phyloP scores from a whole-genome alignment of 1,139 yeast genomes.

The Kodamaea ohmeri region DNA sequence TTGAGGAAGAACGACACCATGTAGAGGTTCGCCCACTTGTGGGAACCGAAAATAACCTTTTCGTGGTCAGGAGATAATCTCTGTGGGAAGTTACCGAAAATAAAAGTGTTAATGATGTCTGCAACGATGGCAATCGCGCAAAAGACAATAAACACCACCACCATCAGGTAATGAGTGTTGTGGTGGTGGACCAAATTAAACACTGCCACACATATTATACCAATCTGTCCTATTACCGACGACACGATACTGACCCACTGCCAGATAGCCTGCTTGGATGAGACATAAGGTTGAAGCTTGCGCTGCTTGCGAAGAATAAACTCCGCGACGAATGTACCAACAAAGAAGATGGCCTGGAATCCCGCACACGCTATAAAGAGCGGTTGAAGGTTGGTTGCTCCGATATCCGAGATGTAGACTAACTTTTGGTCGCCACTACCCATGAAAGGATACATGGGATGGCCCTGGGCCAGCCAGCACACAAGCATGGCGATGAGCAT shows the following conservation, averaged over 20 bases:
- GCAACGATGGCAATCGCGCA: constrained; percentile 63
- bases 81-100: constrained; percentile 57
- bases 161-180: constrained; percentile 66
- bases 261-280: constrained; percentile 46
- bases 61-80: constrained; percentile 43
- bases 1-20: constrained; percentile 55
- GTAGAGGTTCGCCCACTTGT: constrained; percentile 41
- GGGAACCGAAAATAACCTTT: constrained; percentile 39
- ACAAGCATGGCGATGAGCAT: constrained; percentile 70
- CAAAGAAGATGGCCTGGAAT: constrained; percentile 70
- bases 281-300: constrained; percentile 54
- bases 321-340: constrained; percentile 63
- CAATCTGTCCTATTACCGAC: constrained; percentile 70
- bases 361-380: constrained; percentile 27
- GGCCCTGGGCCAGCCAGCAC: constrained; percentile 75
- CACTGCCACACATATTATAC: constrained; percentile 70
- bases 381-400: constrained; percentile 29
- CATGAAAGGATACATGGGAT: constrained; percentile 65
- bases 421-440: constrained; percentile 41
- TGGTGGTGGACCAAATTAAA: constrained; percentile 64
- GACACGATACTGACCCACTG: constrained; percentile 51
- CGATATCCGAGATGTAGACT: constrained; percentile 56
- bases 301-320: constrained; percentile 50
- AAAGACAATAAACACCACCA: constrained; percentile 69
- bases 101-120: constrained; percentile 56